phyloP scores from a whole-genome alignment of 805 yeast genomes.

The Kuraishia capsulata region DNA sequence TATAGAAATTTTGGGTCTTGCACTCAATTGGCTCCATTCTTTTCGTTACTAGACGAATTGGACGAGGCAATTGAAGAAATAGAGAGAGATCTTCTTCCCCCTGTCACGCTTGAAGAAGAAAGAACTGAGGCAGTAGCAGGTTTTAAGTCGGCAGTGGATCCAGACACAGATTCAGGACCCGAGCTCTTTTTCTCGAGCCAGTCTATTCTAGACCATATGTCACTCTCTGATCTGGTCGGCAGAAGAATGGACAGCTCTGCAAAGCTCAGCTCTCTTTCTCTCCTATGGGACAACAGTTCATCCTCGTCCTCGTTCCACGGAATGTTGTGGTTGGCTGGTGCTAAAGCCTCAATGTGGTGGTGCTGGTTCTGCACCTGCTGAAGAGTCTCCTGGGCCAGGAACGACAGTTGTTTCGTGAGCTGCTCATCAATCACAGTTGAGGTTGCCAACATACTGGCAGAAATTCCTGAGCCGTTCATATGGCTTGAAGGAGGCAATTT shows the following conservation, averaged over 20 bases:
- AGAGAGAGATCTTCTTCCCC: no score
- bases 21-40: no score
- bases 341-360: slow-evolving; percentile 2
- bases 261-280: slow-evolving; percentile 50
- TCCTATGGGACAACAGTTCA: slow-evolving; percentile 45
- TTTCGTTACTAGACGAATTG: no score
- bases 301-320: slow-evolving; percentile 66
- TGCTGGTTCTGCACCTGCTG: background rate
- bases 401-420: background rate
- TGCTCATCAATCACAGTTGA: no score
- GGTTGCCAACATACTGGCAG: background rate
- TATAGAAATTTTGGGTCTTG: no score
- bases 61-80: no score
- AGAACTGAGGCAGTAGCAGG: no score
- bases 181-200: slow-evolving; percentile 24
- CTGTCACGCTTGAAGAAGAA: no score
- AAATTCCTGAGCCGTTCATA: background rate
- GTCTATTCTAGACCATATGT: slow-evolving; percentile 56
- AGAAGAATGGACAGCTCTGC: slow-evolving; percentile 67
- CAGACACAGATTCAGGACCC: no score
- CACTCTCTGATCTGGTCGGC: slow-evolving; percentile 67
- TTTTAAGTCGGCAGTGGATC: no score
- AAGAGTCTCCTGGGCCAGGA: background rate
- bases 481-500: background rate
- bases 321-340: slow-evolving; percentile 10